Conservation (phyloP, 2,329 filamentous ascomycete species). For the Hirsutella minnesotensis region DNA sequence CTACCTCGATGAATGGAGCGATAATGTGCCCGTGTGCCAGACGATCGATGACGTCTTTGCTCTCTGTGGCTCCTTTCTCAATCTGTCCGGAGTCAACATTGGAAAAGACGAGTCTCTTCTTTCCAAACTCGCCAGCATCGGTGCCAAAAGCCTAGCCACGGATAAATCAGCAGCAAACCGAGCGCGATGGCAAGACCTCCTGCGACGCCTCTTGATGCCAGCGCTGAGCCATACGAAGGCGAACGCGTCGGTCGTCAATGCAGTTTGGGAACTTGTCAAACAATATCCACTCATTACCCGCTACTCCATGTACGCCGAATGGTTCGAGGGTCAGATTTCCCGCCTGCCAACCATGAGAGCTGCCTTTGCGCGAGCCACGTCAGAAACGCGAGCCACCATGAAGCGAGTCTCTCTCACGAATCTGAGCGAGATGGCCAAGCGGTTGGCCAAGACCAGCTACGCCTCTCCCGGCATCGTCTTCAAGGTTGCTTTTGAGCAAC, state of each 20-base stretch:
- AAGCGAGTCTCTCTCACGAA: slow-evolving; percentile 87
- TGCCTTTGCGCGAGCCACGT: slow-evolving; percentile 64
- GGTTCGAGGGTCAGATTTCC: slow-evolving; percentile 72
- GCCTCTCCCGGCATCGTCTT: slow-evolving; percentile 88
- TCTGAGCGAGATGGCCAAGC: slow-evolving; percentile 72
- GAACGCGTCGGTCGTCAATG: slow-evolving; percentile 75
- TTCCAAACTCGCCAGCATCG: slow-evolving; percentile 77
- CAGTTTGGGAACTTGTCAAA: slow-evolving; percentile 74
- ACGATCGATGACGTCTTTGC: slow-evolving; percentile 83
- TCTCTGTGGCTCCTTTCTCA: slow-evolving; percentile 73
- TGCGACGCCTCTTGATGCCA: slow-evolving; percentile 75
- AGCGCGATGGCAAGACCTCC: slow-evolving; percentile 72
- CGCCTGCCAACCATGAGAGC: slow-evolving; percentile 64
- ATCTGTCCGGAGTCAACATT: slow-evolving; percentile 78
- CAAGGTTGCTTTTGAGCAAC: slow-evolving; percentile 75
- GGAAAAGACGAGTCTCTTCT: slow-evolving; percentile 71
- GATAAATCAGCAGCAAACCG: slow-evolving; percentile 61
- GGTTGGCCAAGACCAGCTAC: slow-evolving; percentile 83
- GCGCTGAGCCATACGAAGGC: slow-evolving; percentile 75
- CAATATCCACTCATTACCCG: slow-evolving; percentile 64
- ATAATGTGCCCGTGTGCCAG: slow-evolving; percentile 87
- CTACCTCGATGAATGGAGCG: slow-evolving; percentile 96
- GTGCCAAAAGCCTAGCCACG: slow-evolving; percentile 57
- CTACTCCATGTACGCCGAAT: slow-evolving; percentile 87
- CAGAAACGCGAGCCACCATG: slow-evolving; percentile 75